phyloP scores from a whole-genome alignment of 176 grass and related monocot genomes.

The Phoenix dactylifera region DNA sequence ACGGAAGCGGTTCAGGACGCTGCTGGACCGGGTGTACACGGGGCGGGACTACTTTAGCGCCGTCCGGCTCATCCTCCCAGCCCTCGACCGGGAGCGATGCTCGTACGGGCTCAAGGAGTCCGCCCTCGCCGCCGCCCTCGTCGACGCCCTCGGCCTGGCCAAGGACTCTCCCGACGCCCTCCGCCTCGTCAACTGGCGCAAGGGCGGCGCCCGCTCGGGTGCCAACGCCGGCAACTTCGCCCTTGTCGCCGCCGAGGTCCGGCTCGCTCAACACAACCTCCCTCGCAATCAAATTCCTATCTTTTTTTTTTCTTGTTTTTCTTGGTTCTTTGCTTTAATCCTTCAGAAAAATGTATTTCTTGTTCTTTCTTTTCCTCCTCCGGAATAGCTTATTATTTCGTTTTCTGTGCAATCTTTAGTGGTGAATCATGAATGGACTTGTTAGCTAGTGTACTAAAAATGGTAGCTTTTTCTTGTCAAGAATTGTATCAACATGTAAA shows the following conservation, averaged over 20 bases:
- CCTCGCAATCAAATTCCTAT: background rate
- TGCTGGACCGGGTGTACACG: constrained; percentile 70
- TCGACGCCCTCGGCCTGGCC: constrained; percentile 81
- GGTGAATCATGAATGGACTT: too few relatives aligned
- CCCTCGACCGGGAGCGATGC: constrained; percentile 77
- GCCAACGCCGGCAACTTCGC: constrained; percentile 85
- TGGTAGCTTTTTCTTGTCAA: too few relatives aligned
- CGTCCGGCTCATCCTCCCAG: constrained; percentile 57
- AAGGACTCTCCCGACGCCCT: constrained; percentile 80
- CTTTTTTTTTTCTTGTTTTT: background rate
- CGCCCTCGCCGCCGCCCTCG: constrained; percentile 49
- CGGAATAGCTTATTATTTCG: too few relatives aligned
- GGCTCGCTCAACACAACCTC: too few relatives aligned
- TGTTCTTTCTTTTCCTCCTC: too few relatives aligned
- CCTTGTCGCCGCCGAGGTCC: constrained; percentile 79
- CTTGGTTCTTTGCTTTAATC: too few relatives aligned
- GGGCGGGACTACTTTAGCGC: constrained; percentile 68
- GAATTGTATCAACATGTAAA: too few relatives aligned
- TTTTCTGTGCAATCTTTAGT: too few relatives aligned
- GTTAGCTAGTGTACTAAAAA: too few relatives aligned
- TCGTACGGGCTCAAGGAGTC: constrained; percentile 96
- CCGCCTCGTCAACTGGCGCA: constrained; percentile 76
- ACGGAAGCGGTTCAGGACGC: constrained; percentile 60
- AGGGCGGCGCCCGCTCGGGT: constrained; percentile 30
- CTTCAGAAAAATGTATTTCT: too few relatives aligned